These are phyloP conservation scores for Arthroderma sp. DNA, from an alignment of 2,329 filamentous ascomycete species.

Conservation along the genomic window DNA sequence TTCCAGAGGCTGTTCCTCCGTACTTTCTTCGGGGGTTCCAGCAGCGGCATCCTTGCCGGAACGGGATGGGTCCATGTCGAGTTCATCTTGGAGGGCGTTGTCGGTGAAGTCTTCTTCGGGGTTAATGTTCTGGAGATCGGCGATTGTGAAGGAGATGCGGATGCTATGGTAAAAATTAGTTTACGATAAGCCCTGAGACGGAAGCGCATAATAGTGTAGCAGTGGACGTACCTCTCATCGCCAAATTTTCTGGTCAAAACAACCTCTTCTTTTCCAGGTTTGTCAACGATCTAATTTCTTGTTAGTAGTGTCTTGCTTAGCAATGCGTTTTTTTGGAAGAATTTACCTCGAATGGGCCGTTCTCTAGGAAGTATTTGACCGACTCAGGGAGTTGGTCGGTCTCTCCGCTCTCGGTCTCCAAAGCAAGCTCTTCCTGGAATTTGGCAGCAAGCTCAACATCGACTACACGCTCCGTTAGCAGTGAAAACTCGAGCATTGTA, in stretches of 20 bases:
- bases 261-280: constrained; percentile 75
- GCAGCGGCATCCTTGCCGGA: constrained; percentile 47
- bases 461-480: constrained; percentile 27
- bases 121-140: constrained; percentile 61
- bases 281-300: constrained; percentile 50
- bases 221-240: constrained; percentile 63
- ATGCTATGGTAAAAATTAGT: constrained; percentile 40
- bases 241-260: constrained; percentile 69
- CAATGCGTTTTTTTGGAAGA: constrained; percentile 1
- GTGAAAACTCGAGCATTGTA: not conserved
- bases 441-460: constrained; percentile 77
- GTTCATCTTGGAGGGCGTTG: constrained; percentile 46
- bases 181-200: not conserved
- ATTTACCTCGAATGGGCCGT: constrained; percentile 68
- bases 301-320: constrained; percentile 4
- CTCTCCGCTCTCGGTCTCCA: constrained; percentile 71
- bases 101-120: constrained; percentile 46
- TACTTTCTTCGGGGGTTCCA: constrained; percentile 45
- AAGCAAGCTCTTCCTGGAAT: constrained; percentile 68
- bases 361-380: constrained; percentile 79
- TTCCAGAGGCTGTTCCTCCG: constrained; percentile 38
- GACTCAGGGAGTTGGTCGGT: constrained; percentile 60
- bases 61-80: constrained; percentile 42
- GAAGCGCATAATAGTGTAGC: not conserved
- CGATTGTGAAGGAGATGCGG: constrained; percentile 71